Evolutionary conservation across 2,329 filamentous ascomycete genomes (phyloP), one percentile per base, ranked within the genome.

Genomic region (Lachnellula arida): DNA sequence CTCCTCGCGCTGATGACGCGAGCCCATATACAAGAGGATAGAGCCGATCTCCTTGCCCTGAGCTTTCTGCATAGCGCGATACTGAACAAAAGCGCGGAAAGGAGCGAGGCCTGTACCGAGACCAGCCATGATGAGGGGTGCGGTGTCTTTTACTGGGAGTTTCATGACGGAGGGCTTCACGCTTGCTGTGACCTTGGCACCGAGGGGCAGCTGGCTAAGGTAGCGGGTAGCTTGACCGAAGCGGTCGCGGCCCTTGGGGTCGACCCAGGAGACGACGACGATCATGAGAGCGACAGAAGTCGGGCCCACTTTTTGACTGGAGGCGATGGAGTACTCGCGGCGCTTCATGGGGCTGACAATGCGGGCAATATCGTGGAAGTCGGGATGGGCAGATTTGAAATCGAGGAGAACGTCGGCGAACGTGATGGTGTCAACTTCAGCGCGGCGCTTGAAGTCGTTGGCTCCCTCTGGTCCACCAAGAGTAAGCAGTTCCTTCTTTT

Each of bases 101-200:
- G 94, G 94, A 1, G 94, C 94, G 22, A 99, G 86, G 70, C 94
- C 94, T 0, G 94, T 99, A 61, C 94, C 94, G n/a, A 97, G 87
- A 73, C 94, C 94, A 9, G 94, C 94, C 93, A 99, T 97, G 79
- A 99, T 97, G 70, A 99, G 86, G 42, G 94, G 94, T 48, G 93
- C 90, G 39, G 90, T 94, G 65, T 92, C 87, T 71, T 86, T 87
- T 59, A 82, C 76, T 5, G 94, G 94, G n/a, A 99, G 82, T 77
- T 97, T 99, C 94, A 99, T 99, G 63, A 97, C 94, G 23, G 91
- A 97, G 0, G 94, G 91, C 79, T 99, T 99, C 72, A 99, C 91
- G 35, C 89, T 96, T 56, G 91, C 94, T 2, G 92, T 96, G 61
- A 99, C 85, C 35, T 87, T 78, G 39, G 89, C 77, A 51, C 94